These are phyloP conservation scores for Clausena lansium DNA, from an alignment of 345 rosid genomes.

Conservation along the genomic window DNA sequence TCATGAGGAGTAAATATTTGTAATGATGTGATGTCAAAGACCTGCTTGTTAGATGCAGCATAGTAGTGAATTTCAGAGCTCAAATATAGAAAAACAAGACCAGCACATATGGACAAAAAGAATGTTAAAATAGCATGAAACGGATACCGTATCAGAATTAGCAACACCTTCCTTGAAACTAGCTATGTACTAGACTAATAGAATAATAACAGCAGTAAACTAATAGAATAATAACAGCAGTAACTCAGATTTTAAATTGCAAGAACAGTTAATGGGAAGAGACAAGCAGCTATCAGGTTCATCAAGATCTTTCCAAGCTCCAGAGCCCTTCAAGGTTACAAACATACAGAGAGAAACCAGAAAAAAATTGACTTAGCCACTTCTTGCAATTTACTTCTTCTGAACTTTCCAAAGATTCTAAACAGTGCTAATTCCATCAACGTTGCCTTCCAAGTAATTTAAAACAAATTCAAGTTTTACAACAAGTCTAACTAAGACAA, in stretches of 20 bases:
- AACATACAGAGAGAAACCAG: background rate
- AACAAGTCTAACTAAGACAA: background rate
- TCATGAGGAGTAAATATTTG: constrained; percentile 93
- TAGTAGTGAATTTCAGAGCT: background rate
- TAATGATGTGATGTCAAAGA: constrained; percentile 81
- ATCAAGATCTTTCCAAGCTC: background rate
- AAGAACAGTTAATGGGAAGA: background rate
- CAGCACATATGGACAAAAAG: background rate
- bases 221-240: background rate
- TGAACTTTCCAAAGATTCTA: background rate
- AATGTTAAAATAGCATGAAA: background rate
- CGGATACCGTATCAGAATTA: background rate
- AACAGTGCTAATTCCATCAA: background rate
- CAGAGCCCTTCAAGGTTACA: background rate
- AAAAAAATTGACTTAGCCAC: background rate
- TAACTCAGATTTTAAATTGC: background rate
- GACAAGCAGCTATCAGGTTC: background rate
- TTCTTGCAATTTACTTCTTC: background rate
- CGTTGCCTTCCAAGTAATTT: background rate
- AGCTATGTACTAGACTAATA: background rate
- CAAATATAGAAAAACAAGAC: background rate
- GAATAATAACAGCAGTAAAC: background rate
- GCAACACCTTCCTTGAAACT: background rate
- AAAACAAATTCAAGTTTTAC: background rate
- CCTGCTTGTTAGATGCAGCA: constrained; percentile 45